Base-by-base conservation (phyloP, 2,329 filamentous ascomycete species). In the Fusarium tricinctum region DNA sequence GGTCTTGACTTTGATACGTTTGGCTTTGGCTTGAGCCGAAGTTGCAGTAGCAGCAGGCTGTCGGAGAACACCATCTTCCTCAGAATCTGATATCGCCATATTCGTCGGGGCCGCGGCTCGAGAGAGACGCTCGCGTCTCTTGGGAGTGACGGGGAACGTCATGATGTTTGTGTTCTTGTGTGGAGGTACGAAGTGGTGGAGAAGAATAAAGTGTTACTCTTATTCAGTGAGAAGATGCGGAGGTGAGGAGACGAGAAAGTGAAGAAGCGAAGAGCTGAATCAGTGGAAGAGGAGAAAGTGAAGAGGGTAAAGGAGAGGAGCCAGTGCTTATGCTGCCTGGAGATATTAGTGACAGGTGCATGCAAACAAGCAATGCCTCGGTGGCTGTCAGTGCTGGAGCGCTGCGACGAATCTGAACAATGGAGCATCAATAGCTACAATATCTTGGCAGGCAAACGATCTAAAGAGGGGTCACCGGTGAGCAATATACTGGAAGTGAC, bases 71-170 rank as follows among this genome's bases (percentile, higher is more conserved):
- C 30, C 32, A 4, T 59, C 61, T 39, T 39, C 62, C 8, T 59
- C 61, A 4, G 45, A 52, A 10, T 64, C 60, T 2, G 43, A 6
- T 1, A 65, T 46, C 13, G 33, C 65, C 9, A 65, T 46, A 17
- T 30, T 38, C 30, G 39, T 59, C 3, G 61, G 61, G 8, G 61
- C 61, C 10, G 61, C 61, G 19, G 53, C 60, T 20, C 61, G 46
- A n/a, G 42, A 39, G 39, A 42, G 60, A 22, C 61, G 60, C 40
- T 52, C 60, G n/a, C 58, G 58, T 49, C 35, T 55, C 14, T 33
- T 39, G 12, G 22, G 44, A n/a, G 20, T n/a, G 6, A 5, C 2
- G n/a, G 14, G 9, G 10, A 28, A 19, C 23, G 43, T 19, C 59
- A 52, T 52, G n/a, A 9, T 26, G 38, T n/a, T n/a, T 32, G 38